Conservation (phyloP, 495 filamentous ascomycete species). For the Xylaria intraflava region DNA sequence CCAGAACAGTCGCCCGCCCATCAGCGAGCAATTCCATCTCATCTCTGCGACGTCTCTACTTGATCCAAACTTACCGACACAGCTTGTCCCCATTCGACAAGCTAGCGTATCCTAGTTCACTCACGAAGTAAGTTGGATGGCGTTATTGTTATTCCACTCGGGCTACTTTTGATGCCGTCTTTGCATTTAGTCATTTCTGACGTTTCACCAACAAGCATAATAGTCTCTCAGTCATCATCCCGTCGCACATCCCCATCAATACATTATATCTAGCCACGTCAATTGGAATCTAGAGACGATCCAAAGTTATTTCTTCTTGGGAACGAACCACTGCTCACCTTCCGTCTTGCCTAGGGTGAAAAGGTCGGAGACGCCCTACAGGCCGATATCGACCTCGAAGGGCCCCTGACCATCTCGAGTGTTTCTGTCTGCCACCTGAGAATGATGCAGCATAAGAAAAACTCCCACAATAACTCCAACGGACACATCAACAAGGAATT, state of each 20-base stretch:
- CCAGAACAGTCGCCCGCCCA: background rate
- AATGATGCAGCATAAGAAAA: conserved; percentile 66
- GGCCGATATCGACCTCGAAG: conserved; percentile 66
- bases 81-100: conserved; percentile 21
- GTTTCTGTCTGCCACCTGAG: conserved; percentile 65
- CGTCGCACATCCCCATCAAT: conserved; percentile 13
- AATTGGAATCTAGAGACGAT: conserved; percentile 16
- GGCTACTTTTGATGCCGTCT: conserved; percentile 15
- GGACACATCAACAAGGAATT: conserved; percentile 37
- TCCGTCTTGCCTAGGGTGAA: conserved; percentile 51
- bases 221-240: conserved; percentile 19
- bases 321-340: conserved; percentile 16
- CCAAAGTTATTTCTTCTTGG: conserved; percentile 4
- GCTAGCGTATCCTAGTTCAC: conserved; percentile 15
- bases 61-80: background rate
- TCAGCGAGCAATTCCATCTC: background rate
- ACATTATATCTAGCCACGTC: conserved; percentile 6
- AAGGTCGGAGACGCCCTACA: conserved; percentile 60
- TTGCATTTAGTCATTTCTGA: conserved; percentile 17
- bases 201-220: conserved; percentile 21
- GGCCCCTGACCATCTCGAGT: conserved; percentile 57
- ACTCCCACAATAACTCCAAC: conserved; percentile 37
- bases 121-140: conserved; percentile 19
- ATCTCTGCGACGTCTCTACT: conserved; percentile 1
- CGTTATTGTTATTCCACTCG: background rate